Evolutionary conservation across 169 alveolate species (phyloP), one percentile per base, ranked within the genome.

Genomic region (Eimeria zaria): DNA sequence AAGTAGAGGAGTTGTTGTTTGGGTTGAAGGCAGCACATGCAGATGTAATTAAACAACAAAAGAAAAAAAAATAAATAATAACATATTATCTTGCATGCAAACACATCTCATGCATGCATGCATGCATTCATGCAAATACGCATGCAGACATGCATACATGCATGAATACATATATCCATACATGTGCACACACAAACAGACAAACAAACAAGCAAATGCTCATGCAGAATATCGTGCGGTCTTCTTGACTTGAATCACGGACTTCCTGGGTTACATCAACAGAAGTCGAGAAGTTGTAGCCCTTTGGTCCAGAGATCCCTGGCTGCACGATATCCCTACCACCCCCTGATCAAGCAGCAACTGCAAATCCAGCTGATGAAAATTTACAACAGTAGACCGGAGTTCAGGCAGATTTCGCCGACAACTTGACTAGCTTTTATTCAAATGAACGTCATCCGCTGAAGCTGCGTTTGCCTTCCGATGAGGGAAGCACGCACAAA

Each of bases 11-110:
- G 33, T 41, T 80, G 67, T 41, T 80, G 39, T 36, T 80, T 24
- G 89, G 44, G 67, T 30, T 80, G 60, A 80, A 80, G 48, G 24
- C 89, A 5, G 89, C 89, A 11, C 89, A 80, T 24, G 46, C 44
- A 16, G 89, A 80, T 58, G 64, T 27, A 41, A 80, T 80, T 27
- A 80, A 48, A 58, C 8, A 46, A 33, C 89, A 80, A 30, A 67
- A 30, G 24, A 67, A 67, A 14, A 67, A 30, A 9, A 30, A 67
- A 27, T 24, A 67, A 18, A n/a, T n/a, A n/a, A n/a, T n/a, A n/a
- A n/a, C n/a, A n/a, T n/a, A n/a, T n/a, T 30, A 18, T 18, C 76
- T 18, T 30, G 24, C 1, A 67, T 11, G 24, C 36, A 27, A 33
- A 18, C 30, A 67, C 12, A 24, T 20, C 33, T 67, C 41, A 8